Base-by-base conservation (phyloP, 345 rosid species). In the Eucalyptus melliodora region DNA sequence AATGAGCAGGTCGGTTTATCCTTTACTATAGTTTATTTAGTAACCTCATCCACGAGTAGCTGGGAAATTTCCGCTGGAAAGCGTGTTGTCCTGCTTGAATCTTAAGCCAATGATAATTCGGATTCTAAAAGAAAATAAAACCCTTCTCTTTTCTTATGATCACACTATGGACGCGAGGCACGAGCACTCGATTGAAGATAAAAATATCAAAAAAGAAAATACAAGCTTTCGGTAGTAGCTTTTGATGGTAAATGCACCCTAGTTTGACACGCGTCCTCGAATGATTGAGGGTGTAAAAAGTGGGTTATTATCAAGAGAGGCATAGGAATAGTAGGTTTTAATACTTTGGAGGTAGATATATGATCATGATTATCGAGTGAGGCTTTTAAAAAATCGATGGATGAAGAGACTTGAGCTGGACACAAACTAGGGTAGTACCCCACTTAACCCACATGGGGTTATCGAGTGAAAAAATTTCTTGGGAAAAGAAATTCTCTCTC, bases 261-360 rank as follows among this genome's bases (percentile, higher is more conserved):
- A 69, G 60, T 85, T 45, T 11, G 91, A 91, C 93, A 92, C 80
- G n/a, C 88, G 88, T 89, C 89, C 90, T 50, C 80, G 27, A 9
- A 45, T 45, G 47, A 45, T 45, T 45, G 47, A 45, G 47, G 47
- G 47, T 45, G 47, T 45, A 45, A 45, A 45, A 45, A 45, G 11
- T 9, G 47, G 47, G 47, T 45, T 45, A 45, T 45, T 50, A 47
- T 40, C 27, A 40, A 77, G 47, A 19, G 47, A 11, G 47, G 11
- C 15, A 77, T 37, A 40, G 13, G 30, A 40, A 77, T 40, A 77
- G 40, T 77, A 77, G 85, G 85, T 15, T 24, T 72, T 5, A 14
- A 26, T 77, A 11, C 16, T 11, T 37, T 77, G 1, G 30, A 23
- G 16, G 13, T 21, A 77, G 30, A 77, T 21, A 77, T 4, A 40